These are phyloP conservation scores for Alternaria burnsii DNA, from an alignment of 2,329 filamentous ascomycete species.

Conservation along the genomic window DNA sequence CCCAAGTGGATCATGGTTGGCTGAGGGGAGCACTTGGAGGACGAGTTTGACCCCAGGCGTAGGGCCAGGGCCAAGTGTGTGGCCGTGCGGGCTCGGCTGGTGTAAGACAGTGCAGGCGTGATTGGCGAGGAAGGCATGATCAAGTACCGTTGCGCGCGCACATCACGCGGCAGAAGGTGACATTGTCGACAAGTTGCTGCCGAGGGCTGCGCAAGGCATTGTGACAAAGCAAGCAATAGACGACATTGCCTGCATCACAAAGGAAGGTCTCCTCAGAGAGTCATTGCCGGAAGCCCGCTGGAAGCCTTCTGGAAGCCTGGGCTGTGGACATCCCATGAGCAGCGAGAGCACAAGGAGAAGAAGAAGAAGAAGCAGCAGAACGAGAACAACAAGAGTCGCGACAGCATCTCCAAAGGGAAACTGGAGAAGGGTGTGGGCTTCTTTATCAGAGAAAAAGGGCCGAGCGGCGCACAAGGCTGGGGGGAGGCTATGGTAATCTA, in stretches of 20 bases:
- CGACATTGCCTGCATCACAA: too few relatives aligned
- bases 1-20: slow-evolving; percentile 32
- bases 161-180: slow-evolving; percentile 23
- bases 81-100: slow-evolving; percentile 33
- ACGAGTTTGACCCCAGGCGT: slow-evolving; percentile 38
- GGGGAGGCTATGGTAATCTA: slow-evolving; percentile 13
- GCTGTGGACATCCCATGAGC: slow-evolving; percentile 1
- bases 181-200: slow-evolving; percentile 10
- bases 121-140: slow-evolving; percentile 21
- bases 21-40: slow-evolving; percentile 23
- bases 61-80: slow-evolving; percentile 40
- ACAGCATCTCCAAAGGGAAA: neutral
- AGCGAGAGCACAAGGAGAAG: too few relatives aligned
- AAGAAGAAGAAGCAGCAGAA: too few relatives aligned
- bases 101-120: slow-evolving; percentile 15
- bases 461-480: slow-evolving; percentile 12
- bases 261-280: slow-evolving; percentile 6
- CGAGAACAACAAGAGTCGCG: too few relatives aligned
- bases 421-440: neutral
- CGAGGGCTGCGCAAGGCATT: neutral
- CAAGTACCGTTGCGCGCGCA: slow-evolving; percentile 18
- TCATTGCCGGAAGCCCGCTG: slow-evolving; percentile 21
- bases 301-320: slow-evolving; percentile 11
- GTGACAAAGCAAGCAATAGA: slow-evolving; percentile 12
- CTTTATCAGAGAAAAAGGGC: slow-evolving; percentile 6